Conservation (phyloP, 768 basidiomycete species). For the Leucocoprinus birnbaumii region DNA sequence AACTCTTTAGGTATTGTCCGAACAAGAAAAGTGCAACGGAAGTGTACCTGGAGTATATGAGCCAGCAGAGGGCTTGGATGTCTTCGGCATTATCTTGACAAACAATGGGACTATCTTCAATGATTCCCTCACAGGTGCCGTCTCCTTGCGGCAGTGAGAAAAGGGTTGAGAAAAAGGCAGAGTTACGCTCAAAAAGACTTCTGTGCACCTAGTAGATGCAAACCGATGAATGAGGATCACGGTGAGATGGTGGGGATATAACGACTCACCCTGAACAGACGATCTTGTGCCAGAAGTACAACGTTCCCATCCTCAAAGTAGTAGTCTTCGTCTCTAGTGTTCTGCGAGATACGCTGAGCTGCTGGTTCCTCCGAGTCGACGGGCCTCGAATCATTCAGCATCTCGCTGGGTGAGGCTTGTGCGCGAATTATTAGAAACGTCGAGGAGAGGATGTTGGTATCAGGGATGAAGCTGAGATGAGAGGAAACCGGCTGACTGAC, state of each 20-base stretch:
- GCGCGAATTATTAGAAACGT: no score
- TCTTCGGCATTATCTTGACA: constrained; percentile 14
- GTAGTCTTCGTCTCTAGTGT: not conserved
- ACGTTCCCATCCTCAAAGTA: constrained; percentile 4
- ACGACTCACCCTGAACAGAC: not conserved
- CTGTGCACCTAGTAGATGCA: constrained; percentile 5
- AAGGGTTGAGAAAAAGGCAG: not conserved
- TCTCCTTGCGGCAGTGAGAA: not conserved
- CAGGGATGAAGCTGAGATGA: no score
- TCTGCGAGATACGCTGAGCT: no score
- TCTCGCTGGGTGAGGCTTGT: no score
- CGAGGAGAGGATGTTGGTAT: no score
- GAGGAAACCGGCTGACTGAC: no score
- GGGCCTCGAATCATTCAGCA: no score
- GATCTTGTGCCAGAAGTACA: not conserved
- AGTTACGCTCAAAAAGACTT: not conserved
- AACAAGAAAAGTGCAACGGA: not conserved
- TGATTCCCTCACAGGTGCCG: not conserved
- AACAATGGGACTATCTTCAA: constrained; percentile 15
- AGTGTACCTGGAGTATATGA: constrained; percentile 16
- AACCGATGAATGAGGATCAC: not conserved
- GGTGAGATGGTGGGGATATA: no score
- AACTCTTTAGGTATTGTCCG: not conserved
- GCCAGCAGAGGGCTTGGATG: constrained; percentile 19
- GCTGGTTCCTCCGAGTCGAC: no score